A percentile compares a stretch with the other conserved stretches of the same genome.
Conservation (phyloP, 1,284 basidiomycete species). For the Ustilago nuda region DNA sequence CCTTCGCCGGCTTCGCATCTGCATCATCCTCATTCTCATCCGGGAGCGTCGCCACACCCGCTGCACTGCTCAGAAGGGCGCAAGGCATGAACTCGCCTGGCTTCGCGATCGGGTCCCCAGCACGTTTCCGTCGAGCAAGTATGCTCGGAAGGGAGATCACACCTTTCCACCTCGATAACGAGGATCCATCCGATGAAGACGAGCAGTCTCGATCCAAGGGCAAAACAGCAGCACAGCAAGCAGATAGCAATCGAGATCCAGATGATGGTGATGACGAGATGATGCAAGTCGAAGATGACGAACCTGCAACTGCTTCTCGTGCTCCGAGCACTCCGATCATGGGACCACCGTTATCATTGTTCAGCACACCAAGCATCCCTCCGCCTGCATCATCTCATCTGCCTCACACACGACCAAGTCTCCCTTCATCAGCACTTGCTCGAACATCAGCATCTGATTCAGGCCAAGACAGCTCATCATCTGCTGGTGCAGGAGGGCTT, state of each 20-base stretch:
- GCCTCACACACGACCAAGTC: constrained; percentile 1
- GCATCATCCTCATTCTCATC: constrained; percentile 26
- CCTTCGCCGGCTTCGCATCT: constrained; percentile 12
- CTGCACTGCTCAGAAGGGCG: constrained; percentile 25
- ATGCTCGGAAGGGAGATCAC: constrained; percentile 59
- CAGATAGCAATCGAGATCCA: constrained; percentile 14
- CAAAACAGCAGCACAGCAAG: constrained; percentile 11
- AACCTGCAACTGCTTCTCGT: constrained; percentile 9
- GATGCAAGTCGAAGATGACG: constrained; percentile 42
- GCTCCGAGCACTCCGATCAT: constrained; percentile 33
- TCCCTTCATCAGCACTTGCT: constrained; percentile 21
- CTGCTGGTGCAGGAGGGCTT: constrained; percentile 21
- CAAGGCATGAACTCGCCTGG: constrained; percentile 41
- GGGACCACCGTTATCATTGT: constrained; percentile 36
- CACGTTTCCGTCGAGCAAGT: constrained; percentile 50
- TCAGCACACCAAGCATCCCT: constrained; percentile 32
- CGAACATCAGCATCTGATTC: constrained; percentile 44
- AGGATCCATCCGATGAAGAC: constrained; percentile 26
- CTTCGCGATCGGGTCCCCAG: constrained; percentile 32
- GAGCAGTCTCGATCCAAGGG: not conserved
- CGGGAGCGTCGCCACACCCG: constrained; percentile 15
- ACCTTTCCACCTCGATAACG: constrained; percentile 36
- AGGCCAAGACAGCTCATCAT: constrained; percentile 49
- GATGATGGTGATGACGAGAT: constrained; percentile 47
- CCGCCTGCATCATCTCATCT: constrained; percentile 25